Conservation (phyloP, 805 yeast species). For the Metschnikowia cerradonensis region DNA sequence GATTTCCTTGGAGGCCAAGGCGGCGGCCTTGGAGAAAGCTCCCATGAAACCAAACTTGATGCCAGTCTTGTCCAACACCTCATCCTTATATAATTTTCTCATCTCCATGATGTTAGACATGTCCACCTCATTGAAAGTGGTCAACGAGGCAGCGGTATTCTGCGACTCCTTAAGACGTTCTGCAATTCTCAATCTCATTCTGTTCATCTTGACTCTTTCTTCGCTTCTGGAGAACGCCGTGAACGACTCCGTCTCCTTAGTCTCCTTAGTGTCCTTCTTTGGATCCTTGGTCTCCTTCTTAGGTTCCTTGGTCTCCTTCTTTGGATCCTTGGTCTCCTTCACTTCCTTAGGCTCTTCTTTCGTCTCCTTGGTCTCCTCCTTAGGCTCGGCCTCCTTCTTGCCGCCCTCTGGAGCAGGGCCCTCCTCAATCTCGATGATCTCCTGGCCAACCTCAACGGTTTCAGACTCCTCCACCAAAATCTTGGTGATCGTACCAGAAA, state of each 20-base stretch:
- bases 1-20: constrained; percentile 88
- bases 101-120: constrained; percentile 88
- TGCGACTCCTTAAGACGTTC: constrained; percentile 99
- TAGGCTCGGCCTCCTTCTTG: constrained; percentile 24
- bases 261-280: constrained; percentile 2
- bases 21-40: constrained; percentile 89
- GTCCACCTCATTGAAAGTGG: constrained; percentile 97
- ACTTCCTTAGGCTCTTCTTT: constrained; percentile 20
- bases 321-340: constrained; percentile 24
- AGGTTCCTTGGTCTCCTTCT: constrained; percentile 29
- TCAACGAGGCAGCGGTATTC: constrained; percentile 96
- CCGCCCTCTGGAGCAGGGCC: constrained; percentile 33
- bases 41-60: constrained; percentile 98
- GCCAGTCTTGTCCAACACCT: constrained; percentile 88
- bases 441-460: constrained; percentile 95
- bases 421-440: constrained; percentile 79
- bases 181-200: constrained; percentile 98
- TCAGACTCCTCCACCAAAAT: constrained; percentile 80
- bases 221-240: constrained; percentile 73
- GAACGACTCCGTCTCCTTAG: constrained; percentile 27
- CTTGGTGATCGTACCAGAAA: constrained; percentile 84
- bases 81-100: constrained; percentile 97
- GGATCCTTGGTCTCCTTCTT: constrained; percentile 13
- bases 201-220: constrained; percentile 94
- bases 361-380: constrained; percentile 13